Evolutionary conservation across 2,329 filamentous ascomycete genomes (phyloP).

Genomic region (Penicillium sp.): DNA sequence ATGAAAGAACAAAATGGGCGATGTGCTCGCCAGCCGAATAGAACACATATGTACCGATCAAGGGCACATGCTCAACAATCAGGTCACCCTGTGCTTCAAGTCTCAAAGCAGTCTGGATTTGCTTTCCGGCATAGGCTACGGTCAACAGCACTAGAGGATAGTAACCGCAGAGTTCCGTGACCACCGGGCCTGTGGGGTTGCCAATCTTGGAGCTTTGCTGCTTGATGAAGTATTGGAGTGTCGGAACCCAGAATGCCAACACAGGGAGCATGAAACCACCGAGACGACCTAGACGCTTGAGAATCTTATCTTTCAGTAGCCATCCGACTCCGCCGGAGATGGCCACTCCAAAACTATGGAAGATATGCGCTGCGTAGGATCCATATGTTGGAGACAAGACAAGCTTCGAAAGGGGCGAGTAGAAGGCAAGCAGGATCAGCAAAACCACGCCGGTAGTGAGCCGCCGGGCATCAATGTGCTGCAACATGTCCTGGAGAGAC

Average conservation of each 20-base stretch:
- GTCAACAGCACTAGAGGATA: slow-evolving; percentile 66
- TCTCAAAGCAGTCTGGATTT: slow-evolving; percentile 59
- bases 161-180: slow-evolving; percentile 72
- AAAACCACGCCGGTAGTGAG: slow-evolving; percentile 30
- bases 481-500: slow-evolving; percentile 24
- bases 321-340: slow-evolving; percentile 68
- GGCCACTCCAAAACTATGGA: slow-evolving; percentile 66
- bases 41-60: slow-evolving; percentile 63
- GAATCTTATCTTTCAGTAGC: slow-evolving; percentile 59
- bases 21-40: slow-evolving; percentile 53
- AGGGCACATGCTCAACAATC: slow-evolving; percentile 61
- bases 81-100: slow-evolving; percentile 55
- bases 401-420: slow-evolving; percentile 54
- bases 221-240: slow-evolving; percentile 69
- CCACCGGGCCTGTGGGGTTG: slow-evolving; percentile 67
- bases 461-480: slow-evolving; percentile 25
- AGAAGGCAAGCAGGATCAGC: slow-evolving; percentile 38
- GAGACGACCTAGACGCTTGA: slow-evolving; percentile 49
- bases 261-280: slow-evolving; percentile 61
- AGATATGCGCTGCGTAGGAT: slow-evolving; percentile 69
- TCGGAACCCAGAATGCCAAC: slow-evolving; percentile 71
- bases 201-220: slow-evolving; percentile 64
- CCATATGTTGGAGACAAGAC: slow-evolving; percentile 86
- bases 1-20: slow-evolving; percentile 40
- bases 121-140: slow-evolving; percentile 60